Evolutionary conservation across 306 rosid genomes (phyloP).

Genomic region (Rubus idaeus): DNA sequence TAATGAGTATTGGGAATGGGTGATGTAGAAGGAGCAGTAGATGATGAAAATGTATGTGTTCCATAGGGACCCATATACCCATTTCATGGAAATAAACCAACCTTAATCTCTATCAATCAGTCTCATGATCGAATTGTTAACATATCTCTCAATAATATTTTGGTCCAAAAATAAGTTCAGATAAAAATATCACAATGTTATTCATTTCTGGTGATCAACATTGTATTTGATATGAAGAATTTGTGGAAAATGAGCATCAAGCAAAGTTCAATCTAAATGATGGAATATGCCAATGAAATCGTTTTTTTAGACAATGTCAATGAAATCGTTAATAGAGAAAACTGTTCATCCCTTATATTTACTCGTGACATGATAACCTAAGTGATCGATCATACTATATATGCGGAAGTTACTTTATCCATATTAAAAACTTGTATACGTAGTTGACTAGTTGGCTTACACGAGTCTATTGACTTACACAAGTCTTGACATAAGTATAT

Average conservation of each 20-base stretch:
- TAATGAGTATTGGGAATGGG: neutral
- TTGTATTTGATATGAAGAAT: neutral
- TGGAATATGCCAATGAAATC: neutral
- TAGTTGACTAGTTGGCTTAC: too few species aligned
- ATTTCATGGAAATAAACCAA: neutral
- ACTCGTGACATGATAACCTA: neutral
- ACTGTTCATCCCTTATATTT: neutral
- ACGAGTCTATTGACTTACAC: too few species aligned
- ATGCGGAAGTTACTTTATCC: too few species aligned
- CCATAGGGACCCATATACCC: neutral
- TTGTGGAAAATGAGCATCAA: neutral
- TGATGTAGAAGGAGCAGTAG: neutral
- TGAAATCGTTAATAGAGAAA: neutral
- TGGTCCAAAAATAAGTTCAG: neutral
- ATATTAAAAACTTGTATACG: too few species aligned
- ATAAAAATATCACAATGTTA: neutral
- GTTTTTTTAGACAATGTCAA: neutral
- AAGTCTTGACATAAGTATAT: too few species aligned
- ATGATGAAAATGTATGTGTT: neutral
- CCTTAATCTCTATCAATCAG: neutral
- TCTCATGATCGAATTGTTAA: neutral
- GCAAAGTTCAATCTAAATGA: neutral
- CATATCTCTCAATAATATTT: neutral
- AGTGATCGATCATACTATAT: neutral
- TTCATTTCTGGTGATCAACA: neutral